Conservation (phyloP, 495 filamentous ascomycete genomes). For the Durotheca rogersii region DNA sequence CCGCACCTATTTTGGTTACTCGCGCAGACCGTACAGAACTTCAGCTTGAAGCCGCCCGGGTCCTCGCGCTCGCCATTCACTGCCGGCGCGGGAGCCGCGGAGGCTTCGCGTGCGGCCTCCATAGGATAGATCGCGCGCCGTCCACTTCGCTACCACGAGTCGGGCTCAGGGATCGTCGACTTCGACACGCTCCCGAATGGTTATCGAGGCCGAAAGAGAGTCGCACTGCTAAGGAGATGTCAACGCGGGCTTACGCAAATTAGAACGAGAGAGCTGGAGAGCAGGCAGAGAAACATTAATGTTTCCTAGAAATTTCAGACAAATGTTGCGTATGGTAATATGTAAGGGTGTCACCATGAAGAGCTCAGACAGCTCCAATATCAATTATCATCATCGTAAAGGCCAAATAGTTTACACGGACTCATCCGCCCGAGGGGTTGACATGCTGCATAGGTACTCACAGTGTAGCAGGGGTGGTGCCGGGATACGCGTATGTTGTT, state of each 20-base stretch:
- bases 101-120: conserved; percentile 38
- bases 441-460: conserved; percentile 13
- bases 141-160: conserved; percentile 18
- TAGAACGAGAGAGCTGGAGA: no score
- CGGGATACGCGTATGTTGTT: background rate
- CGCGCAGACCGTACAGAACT: conserved; percentile 97
- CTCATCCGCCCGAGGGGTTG: background rate
- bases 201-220: no score
- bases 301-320: conserved; percentile 38
- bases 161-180: no score
- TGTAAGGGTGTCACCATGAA: conserved; percentile 54
- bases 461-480: background rate
- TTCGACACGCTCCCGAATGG: no score
- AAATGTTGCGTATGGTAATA: conserved; percentile 55
- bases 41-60: conserved; percentile 68
- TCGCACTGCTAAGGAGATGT: no score
- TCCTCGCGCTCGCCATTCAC: conserved; percentile 46
- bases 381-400: conserved; percentile 50
- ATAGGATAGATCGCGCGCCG: conserved; percentile 23
- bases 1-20: conserved; percentile 90
- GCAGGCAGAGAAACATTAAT: no score
- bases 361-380: conserved; percentile 99
- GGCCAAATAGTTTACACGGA: background rate
- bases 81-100: conserved; percentile 27
- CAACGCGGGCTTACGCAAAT: no score